Evolutionary conservation across 2,329 filamentous ascomycete genomes (phyloP), one percentile per base, ranked within the genome.

Genomic region (Colletotrichum lentis): DNA sequence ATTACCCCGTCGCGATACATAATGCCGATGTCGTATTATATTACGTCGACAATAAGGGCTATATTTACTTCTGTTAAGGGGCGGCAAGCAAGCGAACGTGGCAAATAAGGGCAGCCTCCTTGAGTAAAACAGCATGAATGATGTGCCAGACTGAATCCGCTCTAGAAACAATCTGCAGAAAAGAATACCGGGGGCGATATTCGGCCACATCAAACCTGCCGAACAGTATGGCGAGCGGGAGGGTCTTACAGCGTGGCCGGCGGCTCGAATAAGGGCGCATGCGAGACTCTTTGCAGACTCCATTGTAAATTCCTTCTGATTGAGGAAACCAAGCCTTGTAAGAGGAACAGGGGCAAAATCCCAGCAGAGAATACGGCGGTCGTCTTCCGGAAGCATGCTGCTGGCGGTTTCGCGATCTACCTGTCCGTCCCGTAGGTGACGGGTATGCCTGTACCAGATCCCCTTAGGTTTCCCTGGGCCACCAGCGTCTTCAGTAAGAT

Each of bases 11-110:
- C 43, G 53, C 27, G 37, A 63, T 62, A 70, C 5, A 49, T 24
- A 35, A 22, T 44, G 46, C 35, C 53, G 49, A 35, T 69, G 65
- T 70, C 59, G 43, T 54, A 35, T 49, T 53, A 71, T 63, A 65
- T 41, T n/a, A 44, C 35, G 24, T 37, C 49, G 47, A 70, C 60
- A 58, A 49, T 69, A 35, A 58, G 20, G 18, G 31, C 64, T 67
- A 63, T 62, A 69, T 37, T 18, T 37, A 27, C n/a, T 24, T 27
- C 58, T 41, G 3, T 68, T 63, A 69, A 54, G 57, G 49, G 46
- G 18, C 27, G 41, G 39, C 49, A 58, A 43, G 56, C 20, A 58
- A 37, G 43, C 22, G 43, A 66, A 54, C 16, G 56, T 69, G 66
- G 50, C 66, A 52, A 69, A 69, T 57, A 44, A 66, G 52, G 24